Evolutionary conservation across 768 basidiomycete genomes (phyloP).

Genomic region (Trametes punicea): DNA sequence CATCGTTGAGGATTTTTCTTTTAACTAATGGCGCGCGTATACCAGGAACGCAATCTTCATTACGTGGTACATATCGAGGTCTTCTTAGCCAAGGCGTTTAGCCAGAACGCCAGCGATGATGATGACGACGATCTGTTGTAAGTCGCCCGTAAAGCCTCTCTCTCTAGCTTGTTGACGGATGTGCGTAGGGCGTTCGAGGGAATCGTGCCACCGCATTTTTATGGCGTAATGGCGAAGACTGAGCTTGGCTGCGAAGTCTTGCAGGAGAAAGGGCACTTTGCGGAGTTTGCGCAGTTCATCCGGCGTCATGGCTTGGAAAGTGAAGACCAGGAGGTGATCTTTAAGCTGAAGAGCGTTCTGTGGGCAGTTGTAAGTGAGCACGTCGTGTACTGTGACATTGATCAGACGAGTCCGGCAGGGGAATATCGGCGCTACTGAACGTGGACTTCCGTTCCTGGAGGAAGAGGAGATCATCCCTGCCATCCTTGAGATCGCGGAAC

Average conservation of each 20-base stretch:
- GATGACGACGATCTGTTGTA: constrained; percentile 69
- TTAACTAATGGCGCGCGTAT: no score
- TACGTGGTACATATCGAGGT: constrained; percentile 96
- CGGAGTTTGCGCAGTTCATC: constrained; percentile 88
- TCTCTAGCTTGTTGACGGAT: neutral
- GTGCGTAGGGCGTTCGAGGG: constrained; percentile 68
- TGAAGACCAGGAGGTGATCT: constrained; percentile 77
- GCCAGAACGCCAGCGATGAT: constrained; percentile 42
- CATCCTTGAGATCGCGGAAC: constrained; percentile 87
- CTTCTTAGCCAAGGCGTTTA: constrained; percentile 79
- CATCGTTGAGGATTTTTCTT: neutral
- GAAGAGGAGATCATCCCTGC: constrained; percentile 92
- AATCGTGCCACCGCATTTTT: constrained; percentile 91
- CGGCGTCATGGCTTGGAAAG: constrained; percentile 82
- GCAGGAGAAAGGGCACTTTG: constrained; percentile 86
- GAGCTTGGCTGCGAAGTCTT: constrained; percentile 90
- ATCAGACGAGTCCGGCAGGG: constrained; percentile 57
- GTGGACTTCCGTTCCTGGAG: constrained; percentile 92
- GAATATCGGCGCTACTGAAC: constrained; percentile 85
- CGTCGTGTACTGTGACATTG: neutral
- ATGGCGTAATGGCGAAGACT: constrained; percentile 97
- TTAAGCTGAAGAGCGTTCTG: constrained; percentile 89
- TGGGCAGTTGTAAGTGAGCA: constrained; percentile 90
- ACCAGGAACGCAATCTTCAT: constrained; percentile 87
- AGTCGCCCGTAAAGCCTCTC: constrained; percentile 17